phyloP scores from a whole-genome alignment of 164 flowering plant genomes.

The Macadamia integrifolia region DNA sequence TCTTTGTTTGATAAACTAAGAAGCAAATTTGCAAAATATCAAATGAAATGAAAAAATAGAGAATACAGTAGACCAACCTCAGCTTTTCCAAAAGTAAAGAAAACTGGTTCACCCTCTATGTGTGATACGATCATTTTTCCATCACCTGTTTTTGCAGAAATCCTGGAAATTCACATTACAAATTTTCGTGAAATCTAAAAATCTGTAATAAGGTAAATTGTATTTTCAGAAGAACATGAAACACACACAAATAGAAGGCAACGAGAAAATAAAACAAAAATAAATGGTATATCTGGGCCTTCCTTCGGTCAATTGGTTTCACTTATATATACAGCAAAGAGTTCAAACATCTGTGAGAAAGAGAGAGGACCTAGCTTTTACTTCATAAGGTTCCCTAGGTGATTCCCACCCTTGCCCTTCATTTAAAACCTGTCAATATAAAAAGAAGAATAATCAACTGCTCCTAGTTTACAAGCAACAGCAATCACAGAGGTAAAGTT shows the following conservation, averaged over 20 bases:
- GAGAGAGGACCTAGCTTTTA: conserved; percentile 57
- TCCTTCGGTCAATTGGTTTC: no score
- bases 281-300: neutral
- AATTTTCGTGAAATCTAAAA: neutral
- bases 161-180: conserved; percentile 37
- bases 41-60: neutral
- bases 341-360: no score
- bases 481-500: neutral
- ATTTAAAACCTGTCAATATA: conserved; percentile 41
- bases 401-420: conserved; percentile 98
- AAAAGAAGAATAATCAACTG: neutral
- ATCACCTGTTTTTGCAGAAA: conserved; percentile 66
- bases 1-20: no score
- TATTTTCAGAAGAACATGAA: neutral
- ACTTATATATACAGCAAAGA: no score
- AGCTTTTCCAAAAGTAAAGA: conserved; percentile 83
- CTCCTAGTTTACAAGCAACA: neutral
- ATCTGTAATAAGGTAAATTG: neutral
- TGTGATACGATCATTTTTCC: conserved; percentile 57
- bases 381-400: conserved; percentile 96
- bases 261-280: conserved; percentile 7
- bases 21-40: neutral
- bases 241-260: neutral
- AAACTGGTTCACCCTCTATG: conserved; percentile 64
- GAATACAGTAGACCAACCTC: conserved; percentile 49